Conservation (phyloP, 306 rosid genomes). For the Aeschynomene evenia region DNA sequence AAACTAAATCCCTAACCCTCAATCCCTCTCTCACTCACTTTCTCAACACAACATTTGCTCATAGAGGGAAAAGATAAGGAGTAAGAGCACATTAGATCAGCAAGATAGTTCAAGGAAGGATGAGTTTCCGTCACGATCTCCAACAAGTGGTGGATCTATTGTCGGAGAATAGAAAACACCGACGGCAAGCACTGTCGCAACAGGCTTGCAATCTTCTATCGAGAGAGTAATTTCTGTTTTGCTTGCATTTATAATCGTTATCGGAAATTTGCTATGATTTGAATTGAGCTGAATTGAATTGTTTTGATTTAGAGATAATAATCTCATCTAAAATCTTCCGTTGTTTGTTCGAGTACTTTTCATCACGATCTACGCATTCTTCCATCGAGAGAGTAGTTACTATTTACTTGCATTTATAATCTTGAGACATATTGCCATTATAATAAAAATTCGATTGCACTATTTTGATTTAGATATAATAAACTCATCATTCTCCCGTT, state of each 20-base stretch:
- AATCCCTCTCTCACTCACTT: no score
- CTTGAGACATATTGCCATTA: no score
- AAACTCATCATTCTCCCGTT: no score
- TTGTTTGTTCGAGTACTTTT: no score
- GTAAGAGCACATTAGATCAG: constrained; percentile 47
- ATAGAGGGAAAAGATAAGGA: constrained; percentile 60
- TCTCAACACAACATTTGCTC: constrained; percentile 78
- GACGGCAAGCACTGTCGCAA: constrained; percentile 1
- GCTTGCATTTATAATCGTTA: neutral
- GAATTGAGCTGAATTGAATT: neutral
- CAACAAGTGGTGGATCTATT: constrained; percentile 28
- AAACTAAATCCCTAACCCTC: no score
- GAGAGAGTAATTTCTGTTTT: constrained; percentile 49
- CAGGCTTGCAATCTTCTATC: constrained; percentile 36
- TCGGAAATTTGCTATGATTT: neutral
- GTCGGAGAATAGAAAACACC: constrained; percentile 37
- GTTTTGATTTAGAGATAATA: neutral
- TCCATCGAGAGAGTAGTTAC: no score
- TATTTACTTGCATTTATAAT: no score
- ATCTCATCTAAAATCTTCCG: neutral
- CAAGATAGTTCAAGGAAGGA: constrained; percentile 29
- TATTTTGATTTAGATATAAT: no score
- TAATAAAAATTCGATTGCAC: no score
- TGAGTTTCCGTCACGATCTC: constrained; percentile 35
- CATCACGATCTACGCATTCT: no score